Conservation (phyloP, 2,329 filamentous ascomycete genomes). For the Sarocladium brachiariae region DNA sequence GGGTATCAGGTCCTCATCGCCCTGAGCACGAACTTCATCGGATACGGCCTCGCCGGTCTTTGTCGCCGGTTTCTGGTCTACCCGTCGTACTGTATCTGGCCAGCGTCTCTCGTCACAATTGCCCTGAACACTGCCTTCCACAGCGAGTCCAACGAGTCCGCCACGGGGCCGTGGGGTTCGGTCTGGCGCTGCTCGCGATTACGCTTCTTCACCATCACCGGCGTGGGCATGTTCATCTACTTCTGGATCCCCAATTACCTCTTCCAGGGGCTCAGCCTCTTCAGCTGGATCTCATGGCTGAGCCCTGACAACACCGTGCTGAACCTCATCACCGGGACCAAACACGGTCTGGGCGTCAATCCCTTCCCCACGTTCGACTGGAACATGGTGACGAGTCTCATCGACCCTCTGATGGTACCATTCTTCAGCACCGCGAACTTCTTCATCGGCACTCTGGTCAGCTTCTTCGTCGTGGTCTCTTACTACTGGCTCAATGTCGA, state of each 20-base stretch:
- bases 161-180: slow-evolving; percentile 34
- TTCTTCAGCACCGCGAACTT: slow-evolving; percentile 57
- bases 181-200: slow-evolving; percentile 41
- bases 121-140: slow-evolving; percentile 49
- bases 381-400: slow-evolving; percentile 37
- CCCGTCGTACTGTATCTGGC: slow-evolving; percentile 51
- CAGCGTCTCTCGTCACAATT: slow-evolving; percentile 46
- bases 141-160: slow-evolving; percentile 32
- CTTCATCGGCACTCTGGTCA: slow-evolving; percentile 48
- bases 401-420: slow-evolving; percentile 41
- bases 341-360: slow-evolving; percentile 39
- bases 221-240: slow-evolving; percentile 47
- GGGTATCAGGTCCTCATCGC: slow-evolving; percentile 50
- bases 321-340: slow-evolving; percentile 35
- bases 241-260: slow-evolving; percentile 54
- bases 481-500: slow-evolving; percentile 55
- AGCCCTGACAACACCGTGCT: slow-evolving; percentile 36
- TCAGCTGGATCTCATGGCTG: slow-evolving; percentile 54
- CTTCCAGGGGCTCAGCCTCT: slow-evolving; percentile 43
- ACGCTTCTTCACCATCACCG: slow-evolving; percentile 44
- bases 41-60: slow-evolving; percentile 50
- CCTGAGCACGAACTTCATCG: slow-evolving; percentile 50
- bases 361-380: slow-evolving; percentile 41
- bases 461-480: slow-evolving; percentile 46
- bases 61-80: slow-evolving; percentile 48